Evolutionary conservation across 192 early-diverging fungal genomes (phyloP), one percentile per base, ranked within the genome.

Genomic region (Coemansia asiatica): DNA sequence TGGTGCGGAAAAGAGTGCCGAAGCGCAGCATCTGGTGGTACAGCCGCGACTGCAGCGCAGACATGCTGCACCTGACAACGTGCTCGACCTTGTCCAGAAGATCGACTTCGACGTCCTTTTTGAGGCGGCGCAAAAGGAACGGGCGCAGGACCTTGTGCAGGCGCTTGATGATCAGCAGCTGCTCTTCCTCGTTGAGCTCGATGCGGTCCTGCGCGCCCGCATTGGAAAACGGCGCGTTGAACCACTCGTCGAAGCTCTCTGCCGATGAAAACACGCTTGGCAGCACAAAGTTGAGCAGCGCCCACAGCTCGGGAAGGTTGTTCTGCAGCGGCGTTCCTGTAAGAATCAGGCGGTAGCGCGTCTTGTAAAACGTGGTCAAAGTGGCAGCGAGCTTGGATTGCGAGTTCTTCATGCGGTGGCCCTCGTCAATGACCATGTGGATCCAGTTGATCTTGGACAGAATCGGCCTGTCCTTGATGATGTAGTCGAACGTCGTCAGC

Each of bases 311-410:
- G 3, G 94, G 94, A 12, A 99, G 83, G 67, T 99, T 97, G 85
- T 99, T 99, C 86, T 94, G 97, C 60, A 99, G 75, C n/a, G 97
- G 97, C 13, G 97, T 99, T 58, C 96, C 97, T 0, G 97, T 99
- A 68, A 99, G 81, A 82, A 99, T 96, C 50, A 98, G 83, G 26
- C 96, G 88, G 75, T 95, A 98, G 8, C 94, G 89, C 3, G 90
- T 90, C 27, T 79, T 83, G 77, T 99, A 99, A 76, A 90, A 89
- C 74, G 95, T 91, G 31, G 91, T 89, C 69, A 99, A 78, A 29
- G 91, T 94, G 12, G 81, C 76, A 21, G 92, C 90, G 31, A 99
- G 85, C 68, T 94, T 95, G 19, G 92, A 92, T 35, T 93, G 82
- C 44, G 90, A 76, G 72, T 98, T 99, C 83, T 99, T 99, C 92